Evolutionary conservation across 345 rosid species (phyloP), one percentile per base, ranked within the genome.

Genomic region (Luvunga scandens): DNA sequence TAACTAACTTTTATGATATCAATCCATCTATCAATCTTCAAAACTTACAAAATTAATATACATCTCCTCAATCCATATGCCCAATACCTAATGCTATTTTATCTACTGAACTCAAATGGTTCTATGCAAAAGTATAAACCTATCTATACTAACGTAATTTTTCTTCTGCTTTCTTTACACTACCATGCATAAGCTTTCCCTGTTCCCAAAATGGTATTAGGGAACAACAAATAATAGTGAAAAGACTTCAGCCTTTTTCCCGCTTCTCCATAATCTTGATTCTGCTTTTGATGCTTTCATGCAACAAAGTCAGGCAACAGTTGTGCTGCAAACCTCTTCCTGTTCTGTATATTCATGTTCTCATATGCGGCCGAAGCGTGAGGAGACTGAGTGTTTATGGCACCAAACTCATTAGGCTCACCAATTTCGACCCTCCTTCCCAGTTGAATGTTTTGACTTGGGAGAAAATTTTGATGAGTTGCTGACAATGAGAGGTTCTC

Each of bases 281-380:
- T 63, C 48, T 30, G 34, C 48, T 9, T 42, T 71, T 65, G 24
- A 25, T 45, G 7, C 33, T 38, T 38, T 89, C 88, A 95, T 72
- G 98, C 87, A 75, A 95, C 99, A 64, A 92, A 95, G 86, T 95
- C 99, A 6, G 90, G 97, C 84, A 95, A 85, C 76, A 93, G 81
- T 75, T 91, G 98, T 24, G 97, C 98, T 24, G 87, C 92, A 62
- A 92, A 93, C 89, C 97, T 88, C 91, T 92, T 95, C 75, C 94
- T 78, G 88, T 87, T 92, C 89, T 91, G 95, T 56, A 93, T 90
- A 74, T 89, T 85, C 85, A 95, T 90, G 86, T 83, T 89, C 42
- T 92, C 94, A 69, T 87, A 95, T 18, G 90, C 88, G 69, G 88
- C 83, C 21, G 98, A 87, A 65, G 92, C 86, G 66, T 94, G 95